Conservation (phyloP, 768 basidiomycete species). For the Dendrothele bispora region DNA sequence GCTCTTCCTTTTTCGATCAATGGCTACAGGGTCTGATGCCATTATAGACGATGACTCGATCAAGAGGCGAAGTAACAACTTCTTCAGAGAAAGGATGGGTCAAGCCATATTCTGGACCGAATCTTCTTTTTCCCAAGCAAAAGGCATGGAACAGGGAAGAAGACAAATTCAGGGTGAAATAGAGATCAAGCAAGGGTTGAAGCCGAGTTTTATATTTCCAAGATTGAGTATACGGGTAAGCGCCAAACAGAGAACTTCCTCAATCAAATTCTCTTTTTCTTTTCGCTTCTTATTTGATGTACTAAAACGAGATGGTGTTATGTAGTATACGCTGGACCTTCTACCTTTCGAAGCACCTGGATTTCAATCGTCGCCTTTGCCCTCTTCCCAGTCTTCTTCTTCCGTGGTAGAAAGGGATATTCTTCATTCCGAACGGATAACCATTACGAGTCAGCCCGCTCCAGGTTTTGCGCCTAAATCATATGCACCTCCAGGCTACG, state of each 20-base stretch:
- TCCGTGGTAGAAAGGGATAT: background rate
- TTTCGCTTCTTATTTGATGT: background rate
- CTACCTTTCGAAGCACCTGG: slow-evolving; percentile 33
- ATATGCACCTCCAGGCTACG: slow-evolving; percentile 55
- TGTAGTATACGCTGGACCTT: slow-evolving; percentile 36
- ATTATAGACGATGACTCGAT: slow-evolving; percentile 32
- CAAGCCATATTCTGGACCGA: slow-evolving; percentile 52
- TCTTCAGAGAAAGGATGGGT: slow-evolving; percentile 40
- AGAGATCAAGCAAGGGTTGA: slow-evolving; percentile 42
- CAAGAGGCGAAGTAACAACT: slow-evolving; percentile 42
- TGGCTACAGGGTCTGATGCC: slow-evolving; percentile 50
- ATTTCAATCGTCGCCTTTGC: slow-evolving; percentile 20
- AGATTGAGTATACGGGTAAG: slow-evolving; percentile 1
- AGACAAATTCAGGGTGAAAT: slow-evolving; percentile 52
- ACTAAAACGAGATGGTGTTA: background rate
- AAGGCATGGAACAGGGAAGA: slow-evolving; percentile 30
- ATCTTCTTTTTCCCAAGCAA: too few relatives aligned
- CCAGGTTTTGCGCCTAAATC: slow-evolving; percentile 41
- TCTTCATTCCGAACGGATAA: slow-evolving; percentile 4
- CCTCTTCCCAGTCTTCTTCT: background rate
- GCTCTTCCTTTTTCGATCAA: slow-evolving; percentile 44
- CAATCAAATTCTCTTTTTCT: too few relatives aligned
- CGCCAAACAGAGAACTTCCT: too few relatives aligned
- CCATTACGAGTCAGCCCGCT: slow-evolving; percentile 25
- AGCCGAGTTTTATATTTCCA: slow-evolving; percentile 43